These are phyloP conservation scores for Yamadazyma dushanensis DNA, from an alignment of 1,139 yeast genomes.

Conservation along the genomic window DNA sequence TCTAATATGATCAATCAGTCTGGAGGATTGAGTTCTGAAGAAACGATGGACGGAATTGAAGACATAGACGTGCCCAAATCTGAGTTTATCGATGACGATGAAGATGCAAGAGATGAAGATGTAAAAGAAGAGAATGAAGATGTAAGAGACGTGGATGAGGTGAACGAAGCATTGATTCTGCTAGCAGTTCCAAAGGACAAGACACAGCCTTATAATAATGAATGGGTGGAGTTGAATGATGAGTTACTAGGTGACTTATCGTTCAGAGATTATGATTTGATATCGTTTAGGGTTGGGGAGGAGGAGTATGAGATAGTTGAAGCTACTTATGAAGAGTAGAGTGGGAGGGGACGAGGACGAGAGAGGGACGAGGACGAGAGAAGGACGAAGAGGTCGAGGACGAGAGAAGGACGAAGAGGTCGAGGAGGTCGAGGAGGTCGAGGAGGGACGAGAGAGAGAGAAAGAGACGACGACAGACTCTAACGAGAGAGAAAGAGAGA, in stretches of 20 bases:
- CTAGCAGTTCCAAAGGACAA: conserved; percentile 46
- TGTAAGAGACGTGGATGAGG: conserved; percentile 5
- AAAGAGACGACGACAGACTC: no score
- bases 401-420: no score
- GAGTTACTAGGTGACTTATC: conserved; percentile 25
- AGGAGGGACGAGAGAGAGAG: no score
- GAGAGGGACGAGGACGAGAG: not conserved
- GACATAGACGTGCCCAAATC: conserved; percentile 30
- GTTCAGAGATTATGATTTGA: conserved; percentile 39
- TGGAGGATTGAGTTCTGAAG: conserved; percentile 44
- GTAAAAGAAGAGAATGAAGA: conserved; percentile 8
- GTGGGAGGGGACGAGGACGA: not conserved
- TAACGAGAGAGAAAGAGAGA: no score
- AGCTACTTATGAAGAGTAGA: conserved; percentile 42
- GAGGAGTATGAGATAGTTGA: conserved; percentile 41
- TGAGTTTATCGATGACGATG: conserved; percentile 24
- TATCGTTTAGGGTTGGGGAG: conserved; percentile 41
- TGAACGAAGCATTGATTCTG: conserved; percentile 24
- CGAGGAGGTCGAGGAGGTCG: no score
- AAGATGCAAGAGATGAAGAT: conserved; percentile 4
- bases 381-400: not conserved
- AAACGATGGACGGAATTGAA: conserved; percentile 16
- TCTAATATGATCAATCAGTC: conserved; percentile 40
- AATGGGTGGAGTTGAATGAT: conserved; percentile 37
- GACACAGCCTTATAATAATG: conserved; percentile 37